Conservation (phyloP, 1,284 basidiomycete genomes). For the Golubevia sp. region DNA sequence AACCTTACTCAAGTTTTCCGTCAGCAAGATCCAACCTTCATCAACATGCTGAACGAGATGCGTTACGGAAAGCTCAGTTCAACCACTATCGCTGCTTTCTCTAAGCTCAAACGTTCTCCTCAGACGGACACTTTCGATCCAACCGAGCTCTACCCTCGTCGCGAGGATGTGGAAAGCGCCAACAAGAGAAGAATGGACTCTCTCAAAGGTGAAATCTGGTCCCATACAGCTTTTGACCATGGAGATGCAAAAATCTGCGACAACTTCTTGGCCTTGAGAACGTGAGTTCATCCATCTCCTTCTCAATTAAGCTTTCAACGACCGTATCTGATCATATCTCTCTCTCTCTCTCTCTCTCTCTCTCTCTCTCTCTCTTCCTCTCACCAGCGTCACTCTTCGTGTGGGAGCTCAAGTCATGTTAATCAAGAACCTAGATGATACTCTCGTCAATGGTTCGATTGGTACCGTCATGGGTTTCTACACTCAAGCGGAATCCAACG, state of each 20-base stretch:
- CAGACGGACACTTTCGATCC: slow-evolving; percentile 1
- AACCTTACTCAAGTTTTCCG: slow-evolving; percentile 87
- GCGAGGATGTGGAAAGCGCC: slow-evolving; percentile 47
- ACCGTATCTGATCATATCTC: too few relatives aligned
- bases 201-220: neutral
- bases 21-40: slow-evolving; percentile 66
- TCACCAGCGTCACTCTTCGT: slow-evolving; percentile 74
- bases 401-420: slow-evolving; percentile 72
- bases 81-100: slow-evolving; percentile 13
- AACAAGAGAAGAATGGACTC: slow-evolving; percentile 26
- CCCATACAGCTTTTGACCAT: neutral
- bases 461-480: slow-evolving; percentile 75
- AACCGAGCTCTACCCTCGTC: slow-evolving; percentile 36
- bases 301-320: too few relatives aligned
- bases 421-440: slow-evolving; percentile 77
- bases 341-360: too few relatives aligned
- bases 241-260: neutral
- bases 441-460: slow-evolving; percentile 81
- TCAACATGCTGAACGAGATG: slow-evolving; percentile 57
- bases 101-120: neutral
- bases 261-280: slow-evolving; percentile 17
- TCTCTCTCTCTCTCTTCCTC: too few relatives aligned
- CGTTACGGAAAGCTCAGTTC: slow-evolving; percentile 8
- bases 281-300: slow-evolving; percentile 6
- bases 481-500: slow-evolving; percentile 19